Percentiles rank a stretch among this genome's conserved stretches.
Evolutionary conservation across 78 protist genomes (phyloP).

Genomic region (Planoprotostelium fungivorum): DNA sequence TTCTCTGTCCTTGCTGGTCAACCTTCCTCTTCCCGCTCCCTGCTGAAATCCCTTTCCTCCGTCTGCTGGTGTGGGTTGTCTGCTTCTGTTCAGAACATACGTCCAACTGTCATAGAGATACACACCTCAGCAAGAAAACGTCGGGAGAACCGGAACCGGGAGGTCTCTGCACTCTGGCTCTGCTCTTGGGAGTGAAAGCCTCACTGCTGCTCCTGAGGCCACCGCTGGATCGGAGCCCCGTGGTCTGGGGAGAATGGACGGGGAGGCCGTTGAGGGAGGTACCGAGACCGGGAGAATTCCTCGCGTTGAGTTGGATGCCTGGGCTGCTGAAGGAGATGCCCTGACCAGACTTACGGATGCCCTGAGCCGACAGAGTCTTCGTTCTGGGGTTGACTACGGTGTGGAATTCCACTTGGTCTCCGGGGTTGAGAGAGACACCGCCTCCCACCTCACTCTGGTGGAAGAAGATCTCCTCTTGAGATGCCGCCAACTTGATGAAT

Average conservation of each 20-base stretch:
- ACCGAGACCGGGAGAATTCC: not conserved
- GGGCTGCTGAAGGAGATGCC: not conserved
- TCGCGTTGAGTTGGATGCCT: not conserved
- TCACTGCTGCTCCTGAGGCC: not conserved
- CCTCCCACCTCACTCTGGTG: not conserved
- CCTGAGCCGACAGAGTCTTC: not conserved
- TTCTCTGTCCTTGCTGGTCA: not conserved
- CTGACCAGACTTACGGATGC: not conserved
- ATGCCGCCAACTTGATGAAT: not conserved
- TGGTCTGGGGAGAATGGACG: not conserved
- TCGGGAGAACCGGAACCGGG: not conserved
- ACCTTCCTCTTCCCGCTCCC: not conserved
- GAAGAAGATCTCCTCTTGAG: not conserved
- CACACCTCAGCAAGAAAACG: not conserved
- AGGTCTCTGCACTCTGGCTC: not conserved
- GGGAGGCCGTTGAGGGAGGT: not conserved
- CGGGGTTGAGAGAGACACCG: not conserved
- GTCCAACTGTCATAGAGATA: not conserved
- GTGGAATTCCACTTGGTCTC: not conserved
- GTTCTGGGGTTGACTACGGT: not conserved
- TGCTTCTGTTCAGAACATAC: not conserved
- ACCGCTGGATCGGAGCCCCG: not conserved
- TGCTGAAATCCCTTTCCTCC: not conserved
- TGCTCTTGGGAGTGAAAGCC: not conserved
- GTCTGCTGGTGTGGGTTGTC: not conserved